Evolutionary conservation across 2,329 filamentous ascomycete species (phyloP).

Genomic region (Fusarium sp.): DNA sequence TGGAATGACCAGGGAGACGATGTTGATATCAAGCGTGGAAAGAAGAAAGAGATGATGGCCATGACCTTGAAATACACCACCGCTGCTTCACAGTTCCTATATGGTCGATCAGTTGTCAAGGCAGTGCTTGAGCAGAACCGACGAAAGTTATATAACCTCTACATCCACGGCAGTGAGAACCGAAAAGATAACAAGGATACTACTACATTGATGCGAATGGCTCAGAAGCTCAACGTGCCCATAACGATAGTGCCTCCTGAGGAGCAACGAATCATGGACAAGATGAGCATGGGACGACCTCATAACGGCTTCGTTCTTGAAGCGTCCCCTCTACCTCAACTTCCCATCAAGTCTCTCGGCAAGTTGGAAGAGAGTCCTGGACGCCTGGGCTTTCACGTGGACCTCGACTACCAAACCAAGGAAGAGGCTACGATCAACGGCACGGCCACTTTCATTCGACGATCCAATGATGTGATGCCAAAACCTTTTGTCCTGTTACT

Average conservation of each 20-base stretch:
- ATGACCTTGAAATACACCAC: conserved; percentile 73
- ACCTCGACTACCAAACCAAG: conserved; percentile 74
- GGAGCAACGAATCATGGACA: conserved; percentile 79
- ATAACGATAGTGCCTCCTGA: conserved; percentile 70
- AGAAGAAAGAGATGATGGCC: conserved; percentile 52
- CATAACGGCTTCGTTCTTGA: conserved; percentile 94
- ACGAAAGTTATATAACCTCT: conserved; percentile 85
- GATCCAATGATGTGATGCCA: conserved; percentile 51
- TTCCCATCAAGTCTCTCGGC: conserved; percentile 72
- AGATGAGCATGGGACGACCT: conserved; percentile 83
- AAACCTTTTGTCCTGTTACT: conserved; percentile 80
- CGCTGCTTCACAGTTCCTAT: conserved; percentile 91
- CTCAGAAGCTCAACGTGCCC: conserved; percentile 62
- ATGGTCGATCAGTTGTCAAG: conserved; percentile 83
- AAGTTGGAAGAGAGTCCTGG: conserved; percentile 58
- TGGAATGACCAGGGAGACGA: conserved; percentile 20
- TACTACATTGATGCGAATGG: conserved; percentile 59
- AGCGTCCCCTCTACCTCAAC: conserved; percentile 81
- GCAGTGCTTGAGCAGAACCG: conserved; percentile 76
- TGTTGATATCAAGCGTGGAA: conserved; percentile 30
- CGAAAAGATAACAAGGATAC: conserved; percentile 64
- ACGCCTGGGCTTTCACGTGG: conserved; percentile 67
- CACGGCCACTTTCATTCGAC: conserved; percentile 61
- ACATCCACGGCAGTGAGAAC: conserved; percentile 75
- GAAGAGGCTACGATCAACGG: conserved; percentile 85